Percentiles rank a stretch among this genome's conserved stretches.
Evolutionary conservation across 345 rosid genomes (phyloP).

Genomic region (Salix arbutifolia): DNA sequence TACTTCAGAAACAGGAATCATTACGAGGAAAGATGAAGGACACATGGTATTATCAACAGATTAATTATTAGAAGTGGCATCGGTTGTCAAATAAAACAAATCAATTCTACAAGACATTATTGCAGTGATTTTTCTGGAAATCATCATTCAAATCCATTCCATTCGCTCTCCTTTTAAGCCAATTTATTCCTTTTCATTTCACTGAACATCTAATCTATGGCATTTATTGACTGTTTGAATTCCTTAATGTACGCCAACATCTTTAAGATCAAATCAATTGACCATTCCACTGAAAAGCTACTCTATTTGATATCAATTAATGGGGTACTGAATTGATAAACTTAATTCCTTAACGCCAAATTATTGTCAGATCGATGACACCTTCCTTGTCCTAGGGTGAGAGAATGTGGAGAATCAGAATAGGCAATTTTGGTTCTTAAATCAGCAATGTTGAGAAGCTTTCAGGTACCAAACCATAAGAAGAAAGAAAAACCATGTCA

Average conservation of each 20-base stretch:
- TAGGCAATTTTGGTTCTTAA: neutral
- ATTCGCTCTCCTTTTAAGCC: neutral
- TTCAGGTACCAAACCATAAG: constrained; percentile 1
- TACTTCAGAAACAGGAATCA: too few species aligned
- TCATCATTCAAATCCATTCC: neutral
- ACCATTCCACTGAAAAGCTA: neutral
- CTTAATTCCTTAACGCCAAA: neutral
- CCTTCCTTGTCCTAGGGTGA: neutral
- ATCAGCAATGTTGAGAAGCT: too few species aligned
- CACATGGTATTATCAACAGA: neutral
- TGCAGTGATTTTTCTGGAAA: neutral
- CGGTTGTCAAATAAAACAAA: neutral
- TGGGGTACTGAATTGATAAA: too few species aligned
- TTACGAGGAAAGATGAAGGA: too few species aligned
- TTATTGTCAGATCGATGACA: neutral
- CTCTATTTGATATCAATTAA: neutral
- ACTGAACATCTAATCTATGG: neutral
- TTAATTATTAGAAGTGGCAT: neutral
- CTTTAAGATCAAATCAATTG: neutral
- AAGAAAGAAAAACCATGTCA: neutral
- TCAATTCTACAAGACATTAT: neutral
- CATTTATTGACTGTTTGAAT: neutral
- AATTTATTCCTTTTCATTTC: neutral
- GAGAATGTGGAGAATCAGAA: neutral
- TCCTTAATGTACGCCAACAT: neutral